Evolutionary conservation across 305 asterid species (phyloP).

Genomic region (Solanum hybrid): DNA sequence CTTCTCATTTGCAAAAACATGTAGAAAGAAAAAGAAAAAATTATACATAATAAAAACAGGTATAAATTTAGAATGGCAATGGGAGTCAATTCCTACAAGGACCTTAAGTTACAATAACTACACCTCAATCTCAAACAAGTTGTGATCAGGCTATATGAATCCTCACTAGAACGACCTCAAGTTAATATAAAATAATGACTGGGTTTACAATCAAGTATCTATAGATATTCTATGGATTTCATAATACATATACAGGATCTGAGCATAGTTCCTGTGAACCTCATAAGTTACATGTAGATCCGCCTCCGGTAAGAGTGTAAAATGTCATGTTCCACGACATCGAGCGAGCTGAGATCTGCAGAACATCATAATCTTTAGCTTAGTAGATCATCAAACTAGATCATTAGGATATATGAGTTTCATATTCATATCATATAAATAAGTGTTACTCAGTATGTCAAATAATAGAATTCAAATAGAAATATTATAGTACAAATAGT

Average conservation of each 20-base stretch:
- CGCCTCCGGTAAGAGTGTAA: not conserved
- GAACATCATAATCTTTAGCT: not conserved
- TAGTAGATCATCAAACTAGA: not conserved
- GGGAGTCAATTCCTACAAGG: not conserved
- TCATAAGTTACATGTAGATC: not conserved
- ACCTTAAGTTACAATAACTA: not conserved
- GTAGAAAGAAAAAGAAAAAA: not conserved
- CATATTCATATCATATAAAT: not conserved
- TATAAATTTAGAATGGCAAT: not conserved
- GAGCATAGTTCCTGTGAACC: not conserved
- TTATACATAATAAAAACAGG: not conserved
- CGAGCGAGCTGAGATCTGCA: not conserved
- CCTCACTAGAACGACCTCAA: not conserved
- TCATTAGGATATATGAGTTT: not conserved
- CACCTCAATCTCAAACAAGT: not conserved
- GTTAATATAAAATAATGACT: not conserved
- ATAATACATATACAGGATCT: not conserved
- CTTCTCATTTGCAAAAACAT: not conserved
- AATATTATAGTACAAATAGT: too few species aligned
- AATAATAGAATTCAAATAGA: not conserved
- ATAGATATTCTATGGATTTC: not conserved
- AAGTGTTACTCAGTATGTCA: not conserved
- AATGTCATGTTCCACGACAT: not conserved
- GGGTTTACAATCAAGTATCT: not conserved
- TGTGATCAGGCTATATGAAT: not conserved